Evolutionary conservation across 2,329 filamentous ascomycete genomes (phyloP), one percentile per base, ranked within the genome.

Genomic region (Cercospora janseana): DNA sequence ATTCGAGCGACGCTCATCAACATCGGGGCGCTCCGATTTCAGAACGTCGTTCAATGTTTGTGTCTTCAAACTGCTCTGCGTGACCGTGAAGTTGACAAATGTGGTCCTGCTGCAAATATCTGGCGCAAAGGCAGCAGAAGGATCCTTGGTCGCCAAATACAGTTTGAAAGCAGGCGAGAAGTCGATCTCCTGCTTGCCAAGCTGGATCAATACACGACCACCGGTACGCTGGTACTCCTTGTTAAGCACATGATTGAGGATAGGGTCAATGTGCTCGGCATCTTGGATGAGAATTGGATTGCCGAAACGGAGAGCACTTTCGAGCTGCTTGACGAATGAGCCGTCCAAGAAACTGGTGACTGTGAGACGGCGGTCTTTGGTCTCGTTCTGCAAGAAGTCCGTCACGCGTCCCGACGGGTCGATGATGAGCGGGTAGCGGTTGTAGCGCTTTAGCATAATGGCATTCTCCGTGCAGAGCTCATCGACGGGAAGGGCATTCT

Each of bases 161-260:
- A 98, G 79, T 73, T 86, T 93, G 79, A 98, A 98, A 0, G 91
- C 83, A 1, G 93, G 92, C 43, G 93, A 98, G 73, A 98, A 98
- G 70, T 98, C 93, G 59, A 98, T 98, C 72, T 98, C 91, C 71
- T 98, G 94, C 72, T 93, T 96, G 64, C 93, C 93, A 31, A 98
- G 87, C 71, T 98, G 93, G 57, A 98, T 98, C 46, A 98, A 83
- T 37, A 97, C 92, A 79, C 93, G 92, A 16, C 93, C 93, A 60
- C 93, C 93, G 21, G 94, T 98, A 75, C 91, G 94, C 72, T 98
- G 94, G 70, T 98, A 98, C 67, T 98, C 93, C 70, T 98, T 98
- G 75, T 98, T 98, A 71, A 98, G 82, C 49, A 98, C 92, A 63
- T 98, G 93, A 66, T 97, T 98, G 63, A 98, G 83, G 52, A 98